Evolutionary conservation across 75 land plant genomes (phyloP), one percentile per base, ranked within the genome.

Genomic region (Pinus albicaulis): DNA sequence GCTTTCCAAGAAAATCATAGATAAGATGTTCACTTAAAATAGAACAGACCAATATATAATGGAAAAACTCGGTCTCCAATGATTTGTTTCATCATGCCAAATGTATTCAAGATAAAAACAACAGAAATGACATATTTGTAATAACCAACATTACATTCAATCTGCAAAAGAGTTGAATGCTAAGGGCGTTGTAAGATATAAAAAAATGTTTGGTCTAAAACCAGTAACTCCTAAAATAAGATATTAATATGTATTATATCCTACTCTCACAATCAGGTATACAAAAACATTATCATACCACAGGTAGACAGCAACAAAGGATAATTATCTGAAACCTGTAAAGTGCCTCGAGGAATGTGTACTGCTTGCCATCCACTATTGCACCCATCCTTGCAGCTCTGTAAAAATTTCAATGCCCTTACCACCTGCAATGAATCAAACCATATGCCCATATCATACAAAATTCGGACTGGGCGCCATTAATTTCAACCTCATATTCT

Each of bases 291-390:
- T 44, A 41, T 22, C 38, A 7, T 24, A 31, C 20, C 68, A 64
- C 4, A 5, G 23, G 6, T 20, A 7, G 41, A 41, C 20, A 68
- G 14, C 52, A 41, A 8, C 52, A 48, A 48, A 48, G 48, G 20
- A 23, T 68, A 68, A 68, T 36, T 68, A 68, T 68, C 34, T 86
- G 85, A 82, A 84, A 92, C 94, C 94, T 94, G 98, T 62, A 94
- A 88, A 14, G 95, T 90, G 76, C 98, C 98, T 58, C 98, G 92
- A 76, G 98, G 95, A 59, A 94, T 94, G 61, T 76, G 31, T 41
- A 85, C 85, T 69, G 88, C 80, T 17, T 90, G 77, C 89, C 91
- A 92, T n/a, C 86, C 84, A 76, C 76, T 61, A 57, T 22, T 31
- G 63, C 55, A 83, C 5, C 48, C 72, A 52, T 89, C 86, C 72